Evolutionary conservation across 805 yeast genomes (phyloP).

Genomic region (Candida hungchunana): DNA sequence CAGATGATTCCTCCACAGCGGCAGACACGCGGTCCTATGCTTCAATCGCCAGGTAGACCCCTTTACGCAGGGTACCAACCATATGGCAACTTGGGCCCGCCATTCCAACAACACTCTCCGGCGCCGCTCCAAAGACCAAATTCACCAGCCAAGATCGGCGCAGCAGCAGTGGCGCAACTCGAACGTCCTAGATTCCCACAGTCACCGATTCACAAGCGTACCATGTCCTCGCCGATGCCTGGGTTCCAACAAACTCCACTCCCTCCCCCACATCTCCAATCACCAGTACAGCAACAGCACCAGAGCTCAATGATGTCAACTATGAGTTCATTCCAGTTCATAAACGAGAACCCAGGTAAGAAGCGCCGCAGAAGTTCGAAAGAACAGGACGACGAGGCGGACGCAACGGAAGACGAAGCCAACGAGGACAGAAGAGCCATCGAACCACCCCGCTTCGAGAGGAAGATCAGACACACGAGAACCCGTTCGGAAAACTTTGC

Average conservation of each 20-base stretch:
- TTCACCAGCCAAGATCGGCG: slow-evolving; percentile 72
- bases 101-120: slow-evolving; percentile 10
- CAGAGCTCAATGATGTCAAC: slow-evolving; percentile 27
- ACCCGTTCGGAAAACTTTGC: slow-evolving; percentile 20
- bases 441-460: slow-evolving; percentile 1
- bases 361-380: slow-evolving; percentile 25
- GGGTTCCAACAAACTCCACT: slow-evolving; percentile 4
- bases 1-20: background rate
- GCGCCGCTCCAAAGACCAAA: slow-evolving; percentile 35
- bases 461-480: slow-evolving; percentile 18
- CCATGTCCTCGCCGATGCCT: slow-evolving; percentile 35
- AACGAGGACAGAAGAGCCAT: slow-evolving; percentile 1
- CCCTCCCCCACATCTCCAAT: slow-evolving; percentile 1
- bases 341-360: slow-evolving; percentile 27
- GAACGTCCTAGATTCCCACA: slow-evolving; percentile 25
- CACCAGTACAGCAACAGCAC: slow-evolving; percentile 3
- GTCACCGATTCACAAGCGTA: slow-evolving; percentile 32
- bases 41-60: slow-evolving; percentile 14
- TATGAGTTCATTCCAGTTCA: slow-evolving; percentile 25
- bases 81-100: slow-evolving; percentile 20
- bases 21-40: background rate
- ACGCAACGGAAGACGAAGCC: slow-evolving; percentile 16
- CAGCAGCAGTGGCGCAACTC: slow-evolving; percentile 59
- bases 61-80: slow-evolving; percentile 9
- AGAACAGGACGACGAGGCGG: slow-evolving; percentile 16